A percentile compares a stretch with the other conserved stretches of the same genome.
These are phyloP conservation scores for Coffea canephora DNA, from an alignment of 257 asterid genomes.

Conservation along the genomic window DNA sequence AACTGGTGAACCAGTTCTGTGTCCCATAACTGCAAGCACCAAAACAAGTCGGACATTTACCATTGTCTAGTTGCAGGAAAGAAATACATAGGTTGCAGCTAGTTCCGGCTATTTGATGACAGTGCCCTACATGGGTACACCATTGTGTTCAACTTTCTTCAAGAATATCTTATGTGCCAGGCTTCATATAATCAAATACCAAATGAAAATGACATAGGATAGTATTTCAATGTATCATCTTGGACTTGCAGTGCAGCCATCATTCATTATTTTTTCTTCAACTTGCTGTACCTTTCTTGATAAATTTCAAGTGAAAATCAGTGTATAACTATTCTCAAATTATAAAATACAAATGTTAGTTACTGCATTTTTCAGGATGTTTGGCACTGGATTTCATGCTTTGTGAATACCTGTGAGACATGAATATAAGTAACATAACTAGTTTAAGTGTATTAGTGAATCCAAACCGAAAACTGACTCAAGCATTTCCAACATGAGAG, in stretches of 20 bases:
- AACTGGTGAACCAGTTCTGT: conserved; percentile 51
- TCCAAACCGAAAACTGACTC: not conserved
- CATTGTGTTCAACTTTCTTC: not conserved
- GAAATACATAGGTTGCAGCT: not conserved
- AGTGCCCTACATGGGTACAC: not conserved
- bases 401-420: not conserved
- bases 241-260: not conserved
- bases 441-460: not conserved
- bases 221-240: not conserved
- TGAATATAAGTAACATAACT: not conserved
- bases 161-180: not conserved
- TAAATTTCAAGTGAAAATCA: not conserved
- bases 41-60: not conserved
- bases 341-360: not conserved
- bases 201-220: not conserved
- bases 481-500: not conserved
- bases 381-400: not conserved
- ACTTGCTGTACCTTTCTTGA: not conserved
- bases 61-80: too few species aligned
- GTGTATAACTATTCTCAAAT: not conserved
- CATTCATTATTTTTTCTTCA: not conserved
- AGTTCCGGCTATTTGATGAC: not conserved
- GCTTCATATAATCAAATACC: not conserved
- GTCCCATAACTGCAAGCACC: conserved; percentile 70
- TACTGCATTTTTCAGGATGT: not conserved